Percentiles rank a stretch among this genome's conserved stretches.
phyloP scores from a whole-genome alignment of 148 eudicot genomes.

The Oxyria digyna region DNA sequence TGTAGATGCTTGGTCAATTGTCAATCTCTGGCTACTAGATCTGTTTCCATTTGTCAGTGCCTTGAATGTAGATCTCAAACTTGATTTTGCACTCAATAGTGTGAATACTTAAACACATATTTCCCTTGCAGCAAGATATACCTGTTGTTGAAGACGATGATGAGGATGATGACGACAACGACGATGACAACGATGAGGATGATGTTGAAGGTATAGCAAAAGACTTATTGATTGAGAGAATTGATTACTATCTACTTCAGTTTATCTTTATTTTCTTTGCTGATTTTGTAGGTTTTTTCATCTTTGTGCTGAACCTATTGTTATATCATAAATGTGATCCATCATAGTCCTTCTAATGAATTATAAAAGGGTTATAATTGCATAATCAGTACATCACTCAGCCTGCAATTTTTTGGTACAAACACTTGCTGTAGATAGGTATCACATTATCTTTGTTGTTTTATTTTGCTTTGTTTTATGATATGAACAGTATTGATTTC shows the following conservation, averaged over 20 bases:
- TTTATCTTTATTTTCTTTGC: not conserved
- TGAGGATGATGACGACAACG: conserved; percentile 43
- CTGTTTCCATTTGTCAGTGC: no score
- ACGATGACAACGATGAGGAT: conserved; percentile 43
- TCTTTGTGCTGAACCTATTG: not conserved
- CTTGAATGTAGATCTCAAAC: no score
- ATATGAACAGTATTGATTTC: no score
- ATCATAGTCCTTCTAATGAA: no score
- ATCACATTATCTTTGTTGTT: no score
- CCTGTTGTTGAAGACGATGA: conserved; percentile 65
- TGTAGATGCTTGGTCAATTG: not conserved
- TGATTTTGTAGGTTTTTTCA: not conserved
- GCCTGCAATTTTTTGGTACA: no score
- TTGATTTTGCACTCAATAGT: not conserved
- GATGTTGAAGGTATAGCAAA: conserved; percentile 42
- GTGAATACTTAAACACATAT: not conserved
- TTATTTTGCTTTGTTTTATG: no score
- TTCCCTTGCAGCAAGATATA: conserved; percentile 33
- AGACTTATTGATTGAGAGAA: not conserved
- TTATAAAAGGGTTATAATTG: no score
- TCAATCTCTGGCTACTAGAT: not conserved
- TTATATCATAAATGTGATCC: not conserved
- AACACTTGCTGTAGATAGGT: no score
- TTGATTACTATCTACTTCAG: not conserved
- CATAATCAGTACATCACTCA: no score